These are phyloP conservation scores for Peniophora sp. DNA, from an alignment of 1,284 basidiomycete species.

Conservation along the genomic window DNA sequence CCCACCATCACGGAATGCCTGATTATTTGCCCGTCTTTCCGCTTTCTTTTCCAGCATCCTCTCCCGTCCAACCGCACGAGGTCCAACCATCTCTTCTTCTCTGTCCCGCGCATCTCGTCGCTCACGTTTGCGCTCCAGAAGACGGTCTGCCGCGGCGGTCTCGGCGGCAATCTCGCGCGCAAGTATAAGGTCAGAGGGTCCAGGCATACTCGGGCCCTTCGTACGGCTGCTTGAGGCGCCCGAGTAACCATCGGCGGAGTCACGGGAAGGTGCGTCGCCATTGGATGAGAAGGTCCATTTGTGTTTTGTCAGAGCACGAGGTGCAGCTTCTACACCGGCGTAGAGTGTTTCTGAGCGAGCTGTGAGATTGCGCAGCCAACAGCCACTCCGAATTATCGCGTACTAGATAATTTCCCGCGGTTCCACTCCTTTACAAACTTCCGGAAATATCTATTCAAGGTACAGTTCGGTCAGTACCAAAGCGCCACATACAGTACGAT, in stretches of 20 bases:
- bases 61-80: conserved; percentile 63
- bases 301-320: conserved; percentile 46
- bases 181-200: conserved; percentile 53
- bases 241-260: conserved; percentile 50
- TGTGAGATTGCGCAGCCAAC: neutral
- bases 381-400: conserved; percentile 10
- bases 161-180: conserved; percentile 54
- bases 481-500: conserved; percentile 10
- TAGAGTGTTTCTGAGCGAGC: conserved; percentile 47
- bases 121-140: conserved; percentile 55
- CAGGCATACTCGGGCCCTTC: conserved; percentile 60
- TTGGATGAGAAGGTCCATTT: conserved; percentile 47
- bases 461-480: conserved; percentile 15
- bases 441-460: conserved; percentile 59
- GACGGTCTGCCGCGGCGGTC: conserved; percentile 37
- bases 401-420: conserved; percentile 59
- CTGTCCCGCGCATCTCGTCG: conserved; percentile 57
- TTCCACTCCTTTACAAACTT: conserved; percentile 81
- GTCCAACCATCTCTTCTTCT: conserved; percentile 67
- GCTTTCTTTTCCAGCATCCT: conserved; percentile 73
- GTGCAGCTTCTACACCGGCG: conserved; percentile 42
- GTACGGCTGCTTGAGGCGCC: conserved; percentile 44
- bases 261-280: conserved; percentile 47
- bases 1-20: conserved; percentile 57
- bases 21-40: conserved; percentile 53